Base-by-base conservation (phyloP, 352 stramenopile genomes). In the Pythium pyrilobum region DNA sequence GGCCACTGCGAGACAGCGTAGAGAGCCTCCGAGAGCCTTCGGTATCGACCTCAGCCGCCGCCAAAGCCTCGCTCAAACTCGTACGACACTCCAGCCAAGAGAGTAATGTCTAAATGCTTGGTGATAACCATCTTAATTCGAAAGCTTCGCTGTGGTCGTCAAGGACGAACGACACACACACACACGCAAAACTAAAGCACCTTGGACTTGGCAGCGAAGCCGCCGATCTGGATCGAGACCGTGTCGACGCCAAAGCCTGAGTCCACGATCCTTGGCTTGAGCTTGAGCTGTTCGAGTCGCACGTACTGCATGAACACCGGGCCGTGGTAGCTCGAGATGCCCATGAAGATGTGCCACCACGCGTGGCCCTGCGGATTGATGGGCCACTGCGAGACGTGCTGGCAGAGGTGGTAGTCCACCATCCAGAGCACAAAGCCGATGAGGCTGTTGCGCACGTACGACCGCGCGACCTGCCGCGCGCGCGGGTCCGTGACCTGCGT, bases 231-330 rank as follows among this genome's bases (percentile, higher is more conserved):
- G 41, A 90, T 66, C n/a, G 81, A 56, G 33, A 91, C 85, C 5
- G 77, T 87, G 49, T 87, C 62, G 48, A 91, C 84, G 18, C 81
- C 81, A 29, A 87, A 63, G 36, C 59, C 62, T 15, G 66, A 71
- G 33, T 75, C 52, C 24, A 67, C 56, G 46, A 91, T 81, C 37
- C 70, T 54, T 12, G 69, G 66, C 45, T 86, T 86, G 33, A 75
- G 70, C 66, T 91, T 52, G 11, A 85, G 74, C 63, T 91, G 71
- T 51, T 89, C 77, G 61, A 83, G 78, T 10, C 82, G 80, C 46
- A 91, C 78, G 67, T 88, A 93, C 57, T 93, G 80, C 82, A 91
- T 91, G 45, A 93, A 93, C 23, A 93, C 74, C 0, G 80, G 78
- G 1, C 82, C 82, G 51, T 89, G 69, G 61, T 93, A 93, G 6